Conservation (phyloP, 768 basidiomycete species). For the Sarcodon sp. region DNA sequence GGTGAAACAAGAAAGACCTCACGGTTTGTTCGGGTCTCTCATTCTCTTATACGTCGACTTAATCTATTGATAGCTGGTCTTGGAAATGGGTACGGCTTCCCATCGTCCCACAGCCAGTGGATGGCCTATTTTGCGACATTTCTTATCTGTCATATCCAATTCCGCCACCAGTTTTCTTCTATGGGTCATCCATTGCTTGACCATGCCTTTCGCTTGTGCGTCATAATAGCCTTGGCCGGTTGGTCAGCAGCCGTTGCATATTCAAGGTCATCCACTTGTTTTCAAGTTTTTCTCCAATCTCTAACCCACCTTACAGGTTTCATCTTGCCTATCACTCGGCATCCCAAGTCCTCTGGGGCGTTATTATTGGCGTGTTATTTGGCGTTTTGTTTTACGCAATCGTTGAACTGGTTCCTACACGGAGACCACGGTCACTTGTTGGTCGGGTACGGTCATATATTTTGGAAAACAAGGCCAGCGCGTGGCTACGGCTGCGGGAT, state of each 20-base stretch:
- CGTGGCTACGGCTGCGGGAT: slow-evolving; percentile 64
- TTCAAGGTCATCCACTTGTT: slow-evolving; percentile 42
- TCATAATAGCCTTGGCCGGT: slow-evolving; percentile 35
- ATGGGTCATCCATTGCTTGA: slow-evolving; percentile 42
- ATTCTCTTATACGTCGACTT: background rate
- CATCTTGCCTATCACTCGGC: slow-evolving; percentile 62
- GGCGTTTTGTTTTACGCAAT: slow-evolving; percentile 42
- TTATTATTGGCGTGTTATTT: slow-evolving; percentile 44
- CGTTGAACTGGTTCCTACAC: slow-evolving; percentile 44
- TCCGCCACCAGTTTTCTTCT: slow-evolving; percentile 49
- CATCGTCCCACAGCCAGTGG: slow-evolving; percentile 82
- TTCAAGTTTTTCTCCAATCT: background rate
- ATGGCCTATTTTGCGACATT: slow-evolving; percentile 84
- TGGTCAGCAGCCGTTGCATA: slow-evolving; percentile 66
- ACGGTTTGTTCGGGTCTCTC: slow-evolving; percentile 27
- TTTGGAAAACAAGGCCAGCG: slow-evolving; percentile 42
- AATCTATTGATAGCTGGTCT: slow-evolving; percentile 27
- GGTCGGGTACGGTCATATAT: slow-evolving; percentile 35
- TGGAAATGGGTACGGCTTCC: slow-evolving; percentile 74
- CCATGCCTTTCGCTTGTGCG: slow-evolving; percentile 25
- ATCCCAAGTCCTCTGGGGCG: slow-evolving; percentile 67
- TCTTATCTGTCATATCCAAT: slow-evolving; percentile 58
- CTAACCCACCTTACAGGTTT: slow-evolving; percentile 27
- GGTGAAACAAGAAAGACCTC: slow-evolving; percentile 59
- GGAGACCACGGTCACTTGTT: slow-evolving; percentile 37